Evolutionary conservation across 139 green algal species (phyloP).

Genomic region (Chlamydomonas sphaeroides): DNA sequence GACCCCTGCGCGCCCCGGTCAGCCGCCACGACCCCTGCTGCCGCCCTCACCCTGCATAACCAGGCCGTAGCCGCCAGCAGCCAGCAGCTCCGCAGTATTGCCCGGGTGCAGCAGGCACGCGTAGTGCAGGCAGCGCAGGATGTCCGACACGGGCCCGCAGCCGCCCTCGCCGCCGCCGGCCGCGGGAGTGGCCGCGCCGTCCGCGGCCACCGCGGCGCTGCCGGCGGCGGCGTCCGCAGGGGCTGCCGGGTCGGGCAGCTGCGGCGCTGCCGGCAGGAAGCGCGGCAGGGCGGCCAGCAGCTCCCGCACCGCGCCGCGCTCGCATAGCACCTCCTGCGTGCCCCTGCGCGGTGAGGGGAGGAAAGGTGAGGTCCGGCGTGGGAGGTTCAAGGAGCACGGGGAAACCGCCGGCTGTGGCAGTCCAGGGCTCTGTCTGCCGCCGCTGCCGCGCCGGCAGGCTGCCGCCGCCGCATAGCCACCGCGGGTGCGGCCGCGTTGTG

Average conservation of each 20-base stretch:
- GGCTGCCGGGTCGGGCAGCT: too few species aligned
- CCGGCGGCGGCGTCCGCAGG: conserved; percentile 5
- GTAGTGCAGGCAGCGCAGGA: conserved; percentile 47
- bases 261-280: neutral
- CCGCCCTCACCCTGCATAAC: conserved; percentile 6
- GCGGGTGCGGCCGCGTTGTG: too few species aligned
- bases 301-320: conserved; percentile 19
- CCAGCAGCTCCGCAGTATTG: conserved; percentile 23
- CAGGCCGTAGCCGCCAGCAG: conserved; percentile 9
- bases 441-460: too few species aligned
- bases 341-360: neutral
- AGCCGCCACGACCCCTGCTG: too few species aligned
- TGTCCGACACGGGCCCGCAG: conserved; percentile 26
- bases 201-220: neutral
- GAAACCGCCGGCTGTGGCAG: too few species aligned
- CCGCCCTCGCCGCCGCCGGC: neutral
- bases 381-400: too few species aligned
- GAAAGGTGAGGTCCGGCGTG: too few species aligned
- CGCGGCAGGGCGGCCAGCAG: conserved; percentile 25
- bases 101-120: conserved; percentile 46
- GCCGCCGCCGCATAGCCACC: too few species aligned
- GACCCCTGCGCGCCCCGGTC: too few species aligned
- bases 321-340: conserved; percentile 43
- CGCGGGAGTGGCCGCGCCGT: neutral
- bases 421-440: neutral